Conservation (phyloP, 371 early-diverging fungal genomes). For the Cladochytrium tenue region DNA sequence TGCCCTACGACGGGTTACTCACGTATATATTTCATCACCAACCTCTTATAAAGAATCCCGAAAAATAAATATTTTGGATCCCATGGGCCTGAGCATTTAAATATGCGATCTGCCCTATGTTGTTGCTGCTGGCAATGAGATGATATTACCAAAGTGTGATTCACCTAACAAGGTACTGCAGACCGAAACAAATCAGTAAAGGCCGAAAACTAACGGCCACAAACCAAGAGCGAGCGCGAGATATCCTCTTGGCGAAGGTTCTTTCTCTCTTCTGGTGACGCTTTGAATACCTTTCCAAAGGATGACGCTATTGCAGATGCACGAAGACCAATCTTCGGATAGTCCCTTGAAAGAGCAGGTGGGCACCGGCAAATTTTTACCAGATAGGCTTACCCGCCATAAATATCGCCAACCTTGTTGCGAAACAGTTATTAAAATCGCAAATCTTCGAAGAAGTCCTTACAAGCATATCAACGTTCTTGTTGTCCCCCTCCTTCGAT, state of each 20-base stretch:
- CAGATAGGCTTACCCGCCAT: slow-evolving; percentile 62
- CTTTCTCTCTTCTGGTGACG: slow-evolving; percentile 61
- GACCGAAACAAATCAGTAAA: background rate
- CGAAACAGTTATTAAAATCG: too few relatives aligned
- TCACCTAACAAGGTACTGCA: slow-evolving; percentile 2
- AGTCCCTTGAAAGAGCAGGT: slow-evolving; percentile 36
- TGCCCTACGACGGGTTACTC: slow-evolving; percentile 56
- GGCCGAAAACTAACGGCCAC: background rate
- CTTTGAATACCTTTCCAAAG: slow-evolving; percentile 94
- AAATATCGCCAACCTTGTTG: slow-evolving; percentile 83
- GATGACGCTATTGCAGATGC: slow-evolving; percentile 90
- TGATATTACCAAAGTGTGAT: slow-evolving; percentile 23
- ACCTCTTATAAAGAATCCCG: slow-evolving; percentile 93
- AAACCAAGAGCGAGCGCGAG: slow-evolving; percentile 72
- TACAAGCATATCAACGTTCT: slow-evolving; percentile 87
- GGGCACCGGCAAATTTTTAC: too few relatives aligned
- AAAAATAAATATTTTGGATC: slow-evolving; percentile 89
- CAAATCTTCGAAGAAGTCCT: too few relatives aligned
- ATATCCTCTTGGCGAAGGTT: slow-evolving; percentile 79
- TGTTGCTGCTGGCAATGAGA: slow-evolving; percentile 87
- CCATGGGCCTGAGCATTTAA: slow-evolving; percentile 91
- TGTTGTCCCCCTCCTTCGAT: slow-evolving; percentile 88
- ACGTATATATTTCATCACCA: slow-evolving; percentile 2
- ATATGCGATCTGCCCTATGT: slow-evolving; percentile 97
- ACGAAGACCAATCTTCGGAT: slow-evolving; percentile 71